Evolutionary conservation across 495 filamentous ascomycete genomes (phyloP).

Genomic region (Bathelium albidoporum): DNA sequence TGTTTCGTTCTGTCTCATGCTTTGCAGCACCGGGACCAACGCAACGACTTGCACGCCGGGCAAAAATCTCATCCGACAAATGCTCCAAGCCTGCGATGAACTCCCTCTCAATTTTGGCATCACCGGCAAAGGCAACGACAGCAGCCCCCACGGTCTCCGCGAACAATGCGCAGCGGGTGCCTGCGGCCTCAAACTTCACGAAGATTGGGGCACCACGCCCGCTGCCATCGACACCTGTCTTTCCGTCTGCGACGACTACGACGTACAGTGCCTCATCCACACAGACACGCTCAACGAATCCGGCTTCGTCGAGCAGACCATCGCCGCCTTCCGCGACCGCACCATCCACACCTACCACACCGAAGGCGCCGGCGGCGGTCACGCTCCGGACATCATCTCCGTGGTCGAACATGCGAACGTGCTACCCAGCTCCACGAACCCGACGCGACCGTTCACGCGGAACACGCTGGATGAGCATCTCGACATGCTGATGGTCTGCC

Average conservation of each 20-base stretch:
- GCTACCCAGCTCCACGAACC: constrained; percentile 84
- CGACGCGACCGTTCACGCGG: constrained; percentile 79
- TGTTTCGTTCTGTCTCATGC: constrained; percentile 10
- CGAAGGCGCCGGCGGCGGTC: constrained; percentile 90
- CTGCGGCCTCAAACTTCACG: constrained; percentile 88
- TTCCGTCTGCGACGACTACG: constrained; percentile 75
- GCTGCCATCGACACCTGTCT: constrained; percentile 89
- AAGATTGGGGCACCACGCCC: constrained; percentile 94
- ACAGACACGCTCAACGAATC: constrained; percentile 97
- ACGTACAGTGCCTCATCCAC: constrained; percentile 93
- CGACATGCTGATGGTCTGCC: constrained; percentile 99
- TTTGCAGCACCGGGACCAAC: constrained; percentile 72
- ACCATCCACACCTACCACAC: constrained; percentile 98
- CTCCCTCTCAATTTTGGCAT: constrained; percentile 91
- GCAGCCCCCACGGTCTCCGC: constrained; percentile 54
- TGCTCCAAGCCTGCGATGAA: constrained; percentile 81
- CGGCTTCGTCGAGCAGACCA: constrained; percentile 90
- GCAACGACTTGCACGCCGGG: constrained; percentile 95
- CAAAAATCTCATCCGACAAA: constrained; percentile 71
- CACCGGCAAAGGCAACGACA: constrained; percentile 95
- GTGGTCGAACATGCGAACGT: constrained; percentile 92
- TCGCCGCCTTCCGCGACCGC: constrained; percentile 75
- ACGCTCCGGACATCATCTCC: constrained; percentile 93
- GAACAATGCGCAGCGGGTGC: constrained; percentile 80
- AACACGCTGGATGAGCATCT: constrained; percentile 97